Base-by-base conservation (phyloP, 1,284 basidiomycete species). In the Ceratorhiza oryzae-sativae region DNA sequence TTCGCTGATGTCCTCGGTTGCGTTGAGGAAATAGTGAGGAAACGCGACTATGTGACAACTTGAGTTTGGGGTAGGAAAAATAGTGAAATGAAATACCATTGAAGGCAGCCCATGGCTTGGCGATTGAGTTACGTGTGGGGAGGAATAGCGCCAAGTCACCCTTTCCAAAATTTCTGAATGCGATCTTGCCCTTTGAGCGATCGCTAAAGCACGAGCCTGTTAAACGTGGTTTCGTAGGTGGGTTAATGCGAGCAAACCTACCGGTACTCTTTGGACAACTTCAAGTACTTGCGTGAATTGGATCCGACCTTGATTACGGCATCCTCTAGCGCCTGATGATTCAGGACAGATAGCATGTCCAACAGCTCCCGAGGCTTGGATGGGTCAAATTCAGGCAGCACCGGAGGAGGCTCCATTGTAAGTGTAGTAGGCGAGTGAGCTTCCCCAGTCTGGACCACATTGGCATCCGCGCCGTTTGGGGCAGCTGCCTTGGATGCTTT, bases 51-150 rank as follows among this genome's bases (percentile, higher is more conserved):
- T 25, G 42, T 5, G 20, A 18, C 13, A 63, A 46, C 46, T 45
- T 34, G 32, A 55, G 10, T n/a, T 13, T 25, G 20, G 34, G 27
- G 58, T 13, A 45, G 32, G 6, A 15, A n/a, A 41, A 20, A 41
- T 6, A 25, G 27, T 53, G 32, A 56, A 67, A 10, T 12, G 4
- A 59, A 8, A n/a, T 48, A 75, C 91, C 91, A 80, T 97, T 97
- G 82, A 97, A 97, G 18, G 95, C 95, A n/a, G 95, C 95, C 95
- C 95, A 98, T 0, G 94, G 92, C 79, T 94, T 94, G 46, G 91
- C 90, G 1, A 93, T 87, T 20, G 94, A 93, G 80, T 97, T 97
- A 60, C 96, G 85, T 0, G 97, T 98, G 0, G 97, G 97, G 34
- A 99, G 83, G 81, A 99, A 99, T 42, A 99, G 84, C 0, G 95